Evolutionary conservation across 2,329 filamentous ascomycete species (phyloP).

Genomic region (Nemania serpens): DNA sequence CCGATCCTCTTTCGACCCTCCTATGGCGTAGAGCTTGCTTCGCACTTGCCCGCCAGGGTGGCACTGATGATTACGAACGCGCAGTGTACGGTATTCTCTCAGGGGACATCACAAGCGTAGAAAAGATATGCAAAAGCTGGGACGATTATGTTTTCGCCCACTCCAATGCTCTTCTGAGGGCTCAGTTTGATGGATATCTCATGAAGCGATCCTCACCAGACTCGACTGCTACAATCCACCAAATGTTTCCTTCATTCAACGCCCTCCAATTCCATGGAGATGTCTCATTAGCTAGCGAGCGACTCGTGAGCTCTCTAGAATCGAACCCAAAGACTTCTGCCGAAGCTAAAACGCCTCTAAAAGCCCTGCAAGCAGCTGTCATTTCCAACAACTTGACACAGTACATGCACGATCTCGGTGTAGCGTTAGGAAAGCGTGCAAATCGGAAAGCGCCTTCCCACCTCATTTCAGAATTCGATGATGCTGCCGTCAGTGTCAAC

Average conservation of each 20-base stretch:
- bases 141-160: conserved; percentile 87
- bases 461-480: conserved; percentile 48
- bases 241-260: conserved; percentile 67
- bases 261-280: conserved; percentile 66
- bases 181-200: conserved; percentile 77
- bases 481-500: conserved; percentile 43
- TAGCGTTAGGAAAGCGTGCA: conserved; percentile 54
- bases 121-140: conserved; percentile 77
- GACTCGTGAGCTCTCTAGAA: conserved; percentile 66
- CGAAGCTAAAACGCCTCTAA: conserved; percentile 69
- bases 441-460: conserved; percentile 50
- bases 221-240: conserved; percentile 57
- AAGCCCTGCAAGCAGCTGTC: conserved; percentile 76
- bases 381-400: conserved; percentile 65
- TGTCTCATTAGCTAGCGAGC: conserved; percentile 55
- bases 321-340: conserved; percentile 57
- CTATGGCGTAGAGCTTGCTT: conserved; percentile 82
- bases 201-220: conserved; percentile 59
- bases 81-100: conserved; percentile 91
- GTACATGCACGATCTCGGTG: conserved; percentile 64
- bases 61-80: conserved; percentile 76
- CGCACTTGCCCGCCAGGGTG: conserved; percentile 69
- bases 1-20: conserved; percentile 54
- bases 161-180: conserved; percentile 83
- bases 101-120: conserved; percentile 79